phyloP scores from a whole-genome alignment of 2,329 filamentous ascomycete genomes.

The Hypoxylon sp. region DNA sequence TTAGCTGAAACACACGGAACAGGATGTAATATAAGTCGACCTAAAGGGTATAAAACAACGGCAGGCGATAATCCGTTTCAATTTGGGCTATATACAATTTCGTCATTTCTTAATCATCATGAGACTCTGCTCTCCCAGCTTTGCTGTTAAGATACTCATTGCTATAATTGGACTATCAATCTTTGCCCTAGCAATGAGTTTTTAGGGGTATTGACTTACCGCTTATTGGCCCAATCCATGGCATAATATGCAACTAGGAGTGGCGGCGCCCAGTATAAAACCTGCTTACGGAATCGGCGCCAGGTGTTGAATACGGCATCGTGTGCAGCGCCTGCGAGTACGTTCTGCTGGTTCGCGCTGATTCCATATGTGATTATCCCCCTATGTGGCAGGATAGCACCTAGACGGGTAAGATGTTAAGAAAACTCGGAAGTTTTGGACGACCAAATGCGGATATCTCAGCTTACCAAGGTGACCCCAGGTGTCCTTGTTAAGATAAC shows the following conservation, averaged over 20 bases:
- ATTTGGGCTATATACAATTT: background rate
- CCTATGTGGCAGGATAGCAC: conserved; percentile 68
- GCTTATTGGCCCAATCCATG: conserved; percentile 91
- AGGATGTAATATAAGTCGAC: background rate
- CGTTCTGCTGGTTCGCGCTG: conserved; percentile 88
- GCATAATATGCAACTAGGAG: conserved; percentile 82
- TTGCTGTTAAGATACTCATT: conserved; percentile 43
- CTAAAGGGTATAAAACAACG: background rate
- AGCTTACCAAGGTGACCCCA: conserved; percentile 42
- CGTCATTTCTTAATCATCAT: background rate
- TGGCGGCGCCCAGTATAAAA: conserved; percentile 88
- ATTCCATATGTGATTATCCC: conserved; percentile 78
- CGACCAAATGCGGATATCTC: background rate
- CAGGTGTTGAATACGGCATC: conserved; percentile 95
- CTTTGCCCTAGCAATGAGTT: background rate
- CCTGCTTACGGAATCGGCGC: conserved; percentile 85
- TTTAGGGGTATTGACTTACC: conserved; percentile 68
- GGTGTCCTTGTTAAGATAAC: conserved; percentile 44
- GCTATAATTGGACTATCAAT: conserved; percentile 9
- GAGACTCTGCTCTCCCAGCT: conserved; percentile 22
- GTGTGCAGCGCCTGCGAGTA: conserved; percentile 80
- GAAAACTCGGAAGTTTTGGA: conserved; percentile 35
- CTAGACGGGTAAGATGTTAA: conserved; percentile 51
- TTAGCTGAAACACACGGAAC: background rate
- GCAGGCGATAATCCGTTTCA: background rate